Evolutionary conservation across 2,329 filamentous ascomycete genomes (phyloP), one percentile per base, ranked within the genome.

Genomic region (Claviceps capensis): DNA sequence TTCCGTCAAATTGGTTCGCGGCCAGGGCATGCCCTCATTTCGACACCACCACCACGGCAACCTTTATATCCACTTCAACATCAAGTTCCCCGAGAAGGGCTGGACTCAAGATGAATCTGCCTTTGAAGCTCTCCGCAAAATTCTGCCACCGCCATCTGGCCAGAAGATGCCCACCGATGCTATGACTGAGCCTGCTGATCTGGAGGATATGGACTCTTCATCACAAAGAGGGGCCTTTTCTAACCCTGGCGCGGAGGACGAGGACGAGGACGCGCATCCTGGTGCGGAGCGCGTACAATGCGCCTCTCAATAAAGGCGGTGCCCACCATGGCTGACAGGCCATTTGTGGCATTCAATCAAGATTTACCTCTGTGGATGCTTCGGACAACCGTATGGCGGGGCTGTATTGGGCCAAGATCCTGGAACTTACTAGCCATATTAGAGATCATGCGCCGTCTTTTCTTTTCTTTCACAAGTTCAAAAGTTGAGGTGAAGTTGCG

Each of bases 21-120:
- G 89, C 58, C 93, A 98, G 72, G 93, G 93, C 68, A 98, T 98
- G 93, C 93, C 93, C 43, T 94, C 93, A 4, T 86, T 82, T 70
- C 83, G 93, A 62, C 93, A 97, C 70, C 93, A 98, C 76, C 87
- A 97, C 70, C 83, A 80, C 65, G 93, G 93, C 63, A 96, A 98
- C 73, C 77, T 98, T 61, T 98, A 93, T 75, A 89, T 98, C 64
- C 88, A 95, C 67, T 98, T 98, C 74, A 84, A 87, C 63, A 89
- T 98, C 72, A 95, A 95, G 73, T 97, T 98, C 79, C 93, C 93
- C 48, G 84, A 87, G 64, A 85, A 83, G 73, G 75, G 80, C 65
- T 85, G 81, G 78, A 79, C 79, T 40, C 66, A 79, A 40, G 75
- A 85, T 49, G 73, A 82, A 16, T 76, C 81, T 53, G 84, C 87